Evolutionary conservation across 495 filamentous ascomycete species (phyloP).

Genomic region (Thermochaetoides thermophila): DNA sequence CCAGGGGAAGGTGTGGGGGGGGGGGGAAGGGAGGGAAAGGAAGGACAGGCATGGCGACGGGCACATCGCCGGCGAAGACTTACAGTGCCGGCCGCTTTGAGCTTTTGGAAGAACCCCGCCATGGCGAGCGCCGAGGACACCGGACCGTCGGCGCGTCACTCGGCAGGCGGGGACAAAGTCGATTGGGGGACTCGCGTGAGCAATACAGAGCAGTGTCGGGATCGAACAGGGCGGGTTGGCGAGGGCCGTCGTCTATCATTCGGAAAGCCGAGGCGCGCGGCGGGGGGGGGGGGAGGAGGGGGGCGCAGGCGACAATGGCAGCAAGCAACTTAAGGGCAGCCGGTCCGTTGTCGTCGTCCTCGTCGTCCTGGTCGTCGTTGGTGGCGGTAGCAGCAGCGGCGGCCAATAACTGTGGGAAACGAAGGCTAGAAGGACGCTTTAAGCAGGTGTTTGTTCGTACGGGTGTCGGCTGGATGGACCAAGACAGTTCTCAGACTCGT

Average conservation of each 20-base stretch:
- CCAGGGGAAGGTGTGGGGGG: background rate
- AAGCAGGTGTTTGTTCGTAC: too few relatives aligned
- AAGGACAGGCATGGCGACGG: background rate
- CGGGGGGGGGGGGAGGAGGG: too few relatives aligned
- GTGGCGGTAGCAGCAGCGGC: too few relatives aligned
- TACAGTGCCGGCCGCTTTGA: slow-evolving; percentile 24
- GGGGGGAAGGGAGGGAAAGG: too few relatives aligned
- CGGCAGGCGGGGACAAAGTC: slow-evolving; percentile 4
- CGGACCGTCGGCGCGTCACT: slow-evolving; percentile 7
- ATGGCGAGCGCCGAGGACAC: slow-evolving; percentile 16
- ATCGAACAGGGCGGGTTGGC: background rate
- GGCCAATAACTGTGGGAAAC: too few relatives aligned
- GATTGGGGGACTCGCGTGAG: slow-evolving; percentile 1
- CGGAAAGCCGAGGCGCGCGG: background rate
- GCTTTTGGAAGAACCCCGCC: slow-evolving; percentile 32
- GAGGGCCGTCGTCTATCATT: slow-evolving; percentile 2
- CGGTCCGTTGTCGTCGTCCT: background rate
- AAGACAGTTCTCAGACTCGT: too few relatives aligned
- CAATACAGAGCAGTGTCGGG: background rate
- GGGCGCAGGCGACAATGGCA: background rate
- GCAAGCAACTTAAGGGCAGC: slow-evolving; percentile 1
- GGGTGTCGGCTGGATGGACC: too few relatives aligned
- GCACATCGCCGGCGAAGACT: slow-evolving; percentile 2
- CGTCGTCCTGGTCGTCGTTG: slow-evolving; percentile 2
- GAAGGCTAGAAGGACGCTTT: too few relatives aligned